Conservation (phyloP, 441 rosid genomes). For the Erysimum cheiri region DNA sequence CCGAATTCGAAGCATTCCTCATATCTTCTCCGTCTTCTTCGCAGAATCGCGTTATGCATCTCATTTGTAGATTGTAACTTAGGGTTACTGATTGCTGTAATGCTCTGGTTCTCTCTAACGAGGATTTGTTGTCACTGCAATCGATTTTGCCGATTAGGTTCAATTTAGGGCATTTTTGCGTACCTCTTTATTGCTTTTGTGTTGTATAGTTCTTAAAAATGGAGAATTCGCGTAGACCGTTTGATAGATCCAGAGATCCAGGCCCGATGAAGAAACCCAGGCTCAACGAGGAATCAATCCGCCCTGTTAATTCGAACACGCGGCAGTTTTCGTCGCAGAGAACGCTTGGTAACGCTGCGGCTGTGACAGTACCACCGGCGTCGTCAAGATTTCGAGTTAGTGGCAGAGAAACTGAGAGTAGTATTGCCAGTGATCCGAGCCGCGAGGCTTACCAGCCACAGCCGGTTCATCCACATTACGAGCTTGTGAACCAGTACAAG, state of each 20-base stretch:
- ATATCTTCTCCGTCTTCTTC: conserved; percentile 19
- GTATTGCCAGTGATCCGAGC: conserved; percentile 48
- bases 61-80: conserved; percentile 31
- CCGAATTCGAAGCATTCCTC: conserved; percentile 23
- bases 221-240: conserved; percentile 82
- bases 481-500: conserved; percentile 91
- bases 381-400: conserved; percentile 51
- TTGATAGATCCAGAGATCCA: conserved; percentile 86
- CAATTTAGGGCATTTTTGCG: not conserved
- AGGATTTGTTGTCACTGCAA: conserved; percentile 31
- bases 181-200: not conserved
- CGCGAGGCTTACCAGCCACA: conserved; percentile 79
- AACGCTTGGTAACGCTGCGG: conserved; percentile 33
- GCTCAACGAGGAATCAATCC: conserved; percentile 41
- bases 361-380: conserved; percentile 27
- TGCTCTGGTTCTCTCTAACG: conserved; percentile 14
- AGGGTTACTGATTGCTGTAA: conserved; percentile 35
- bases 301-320: conserved; percentile 45
- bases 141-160: conserved; percentile 32
- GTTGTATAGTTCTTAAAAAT: conserved; percentile 49
- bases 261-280: conserved; percentile 51
- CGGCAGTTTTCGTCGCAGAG: conserved; percentile 48
- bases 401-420: conserved; percentile 55
- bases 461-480: conserved; percentile 72
- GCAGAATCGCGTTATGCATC: conserved; percentile 20